These are phyloP conservation scores for Cercophora newfieldiana DNA, from an alignment of 495 filamentous ascomycete species.

Conservation along the genomic window DNA sequence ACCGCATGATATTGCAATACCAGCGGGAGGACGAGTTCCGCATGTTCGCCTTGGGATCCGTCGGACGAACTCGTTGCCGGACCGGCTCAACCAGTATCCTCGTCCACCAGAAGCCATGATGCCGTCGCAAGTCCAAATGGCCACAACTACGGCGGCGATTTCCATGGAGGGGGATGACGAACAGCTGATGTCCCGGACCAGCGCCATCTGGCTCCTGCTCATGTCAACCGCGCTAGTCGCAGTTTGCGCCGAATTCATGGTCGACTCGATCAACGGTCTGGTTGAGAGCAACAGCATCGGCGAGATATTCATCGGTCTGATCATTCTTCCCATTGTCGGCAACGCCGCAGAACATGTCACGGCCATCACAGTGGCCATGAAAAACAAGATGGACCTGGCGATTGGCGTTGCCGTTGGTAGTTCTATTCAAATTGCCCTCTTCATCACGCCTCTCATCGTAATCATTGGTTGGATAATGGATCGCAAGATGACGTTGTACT, in stretches of 20 bases:
- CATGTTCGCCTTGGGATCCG: conserved; percentile 63
- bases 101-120: conserved; percentile 43
- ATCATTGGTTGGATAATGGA: conserved; percentile 84
- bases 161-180: conserved; percentile 47
- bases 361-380: conserved; percentile 80
- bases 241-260: conserved; percentile 84
- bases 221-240: conserved; percentile 79
- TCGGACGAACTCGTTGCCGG: conserved; percentile 77
- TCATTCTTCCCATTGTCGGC: conserved; percentile 86
- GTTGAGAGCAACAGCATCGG: conserved; percentile 61
- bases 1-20: conserved; percentile 24
- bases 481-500: conserved; percentile 85
- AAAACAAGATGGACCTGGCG: conserved; percentile 96
- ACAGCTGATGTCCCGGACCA: conserved; percentile 65
- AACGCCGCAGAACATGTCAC: conserved; percentile 94
- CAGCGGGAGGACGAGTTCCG: conserved; percentile 45
- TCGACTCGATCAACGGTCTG: conserved; percentile 75
- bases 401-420: conserved; percentile 88
- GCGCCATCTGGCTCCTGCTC: conserved; percentile 72
- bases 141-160: conserved; percentile 27
- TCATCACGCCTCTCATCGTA: conserved; percentile 85
- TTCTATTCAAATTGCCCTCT: conserved; percentile 87
- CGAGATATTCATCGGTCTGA: conserved; percentile 83
- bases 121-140: conserved; percentile 42
- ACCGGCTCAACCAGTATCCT: conserved; percentile 59